Evolutionary conservation across 129 eudicot genomes (phyloP), one percentile per base, ranked within the genome.

Genomic region (Glebionis coronaria): DNA sequence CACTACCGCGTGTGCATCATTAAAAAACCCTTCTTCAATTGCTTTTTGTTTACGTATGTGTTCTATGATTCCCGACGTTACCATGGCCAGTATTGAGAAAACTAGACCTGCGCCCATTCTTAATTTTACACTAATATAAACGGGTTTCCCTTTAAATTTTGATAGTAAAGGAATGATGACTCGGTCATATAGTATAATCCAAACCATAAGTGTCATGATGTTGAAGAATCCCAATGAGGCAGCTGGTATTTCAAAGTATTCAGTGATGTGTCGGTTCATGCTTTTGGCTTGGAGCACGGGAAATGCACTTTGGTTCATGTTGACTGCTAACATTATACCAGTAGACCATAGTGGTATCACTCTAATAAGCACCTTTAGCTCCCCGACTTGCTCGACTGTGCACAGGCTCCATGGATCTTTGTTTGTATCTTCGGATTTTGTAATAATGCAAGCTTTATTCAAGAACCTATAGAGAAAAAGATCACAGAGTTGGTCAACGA

Each of bases 221-320:
- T 55, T 44, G 55, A 93, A 93, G 54, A 82, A 50, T 9, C 79
- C 69, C 19, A 83, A 84, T 0, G 96, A 93, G 38, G 75, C 98
- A 8, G 98, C 90, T 1, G 98, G 98, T 15, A 93, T 77, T n/a
- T n/a, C n/a, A n/a, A n/a, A n/a, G n/a, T n/a, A n/a, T n/a, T n/a
- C n/a, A n/a, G n/a, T n/a, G n/a, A n/a, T n/a, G 68, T 84, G 98
- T 44, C 98, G 61, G 28, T 93, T 80, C 98, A 93, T 93, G 50
- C 86, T 80, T 53, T 61, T 73, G 2, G 96, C 95, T 78, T 82
- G 95, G 56, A 93, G 77, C 20, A 81, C 35, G 1, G 81, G 85
- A 66, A 84, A 83, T 14, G 96, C 18, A 68, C 53, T 27, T n/a
- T 88, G 96, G 79, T 76, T 80, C 18, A 82, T 65, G 76, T 59